Evolutionary conservation across 2,329 filamentous ascomycete species (phyloP), one percentile per base, ranked within the genome.

Genomic region (Ophiostoma novo-ulmi): DNA sequence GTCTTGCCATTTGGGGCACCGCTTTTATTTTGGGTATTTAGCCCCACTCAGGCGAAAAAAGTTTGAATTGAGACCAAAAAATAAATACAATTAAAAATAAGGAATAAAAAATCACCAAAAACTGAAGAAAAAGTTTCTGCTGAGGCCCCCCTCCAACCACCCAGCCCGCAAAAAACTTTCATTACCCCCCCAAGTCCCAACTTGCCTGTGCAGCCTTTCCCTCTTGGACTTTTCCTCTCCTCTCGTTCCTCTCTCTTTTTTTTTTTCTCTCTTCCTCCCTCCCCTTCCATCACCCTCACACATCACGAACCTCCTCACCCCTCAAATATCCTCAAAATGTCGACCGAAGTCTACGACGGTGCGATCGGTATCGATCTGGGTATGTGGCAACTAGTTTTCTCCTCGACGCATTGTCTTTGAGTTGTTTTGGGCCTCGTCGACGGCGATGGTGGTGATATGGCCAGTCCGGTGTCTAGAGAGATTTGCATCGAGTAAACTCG

Each of bases 341-440:
- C 92, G 82, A 93, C 97, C 83, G 94, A 97, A 90, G 90, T 96
- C 79, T 99, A 98, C 84, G 95, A 99, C 83, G 95, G 95, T 91
- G 95, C 95, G 89, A 93, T 98, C 86, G 95, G 95, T 89, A 99
- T 99, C 87, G 95, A 99, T 90, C 89, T 99, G 86, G 95, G 94
- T 97, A 86, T 79, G 90, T 85, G 20, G 14, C 14, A 41, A 39
- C 7, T n/a, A n/a, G 26, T 55, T 8, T 67, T 48, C 48, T 31
- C 36, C 22, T 48, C 14, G n/a, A 20, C 39, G 20, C 35, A 20
- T 17, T 14, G 58, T 35, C 26, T 17, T 63, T 8, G 52, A 58
- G n/a, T 26, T 22, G 52, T 20, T 5, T 35, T 63, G 58, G 26
- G 22, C 26, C 11, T 63, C 44, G 26, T 48, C 44, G 3, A n/a